Base-by-base conservation (phyloP, 2,329 filamentous ascomycete species). In the Cytospora piceae region DNA sequence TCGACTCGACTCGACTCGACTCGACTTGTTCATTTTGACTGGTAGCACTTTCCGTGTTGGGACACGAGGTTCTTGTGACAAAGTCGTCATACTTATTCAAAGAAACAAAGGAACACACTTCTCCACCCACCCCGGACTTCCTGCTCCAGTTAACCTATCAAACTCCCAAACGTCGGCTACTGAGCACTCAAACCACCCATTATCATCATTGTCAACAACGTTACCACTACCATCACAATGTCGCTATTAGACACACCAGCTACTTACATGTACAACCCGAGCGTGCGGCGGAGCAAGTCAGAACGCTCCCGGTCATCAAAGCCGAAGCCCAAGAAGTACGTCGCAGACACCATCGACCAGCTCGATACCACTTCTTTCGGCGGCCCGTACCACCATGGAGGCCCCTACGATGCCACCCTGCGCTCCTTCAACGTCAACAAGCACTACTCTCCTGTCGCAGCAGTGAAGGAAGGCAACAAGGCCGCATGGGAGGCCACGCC, bases 401-500 rank as follows among this genome's bases (percentile, higher is more conserved):
- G 94, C 0, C 94, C 94, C 0, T 98, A 91, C 71, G 94, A 98
- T 74, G 92, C 94, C 12, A 90, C 92, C 2, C 82, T 92, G 61
- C 81, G 90, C 1, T 86, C 90, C 15, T 85, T 92, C 57, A 97
- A 97, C 78, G 82, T 79, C 4, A 82, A 87, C 71, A 82, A 80
- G 71, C 77, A 77, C 69, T 81, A 81, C 66, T 89, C 91, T 3
- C 94, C 94, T 0, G 79, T 97, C 9, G 92, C 90, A 32, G 94
- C 94, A 2, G 85, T 96, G 6, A 81, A 82, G 64, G 82, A 86
- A 3, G 88, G 87, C 52, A 97, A 95, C 77, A 81, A 83, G 62
- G 91, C 93, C 75, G 91, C 93, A 0, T 76, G 97, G 58, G 87
- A 83, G 68, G 94, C 94, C 0, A 97, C 94, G 0, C 94, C 94